These are phyloP conservation scores for Phytopythium delawarense DNA, from an alignment of 352 stramenopile species.

Conservation along the genomic window DNA sequence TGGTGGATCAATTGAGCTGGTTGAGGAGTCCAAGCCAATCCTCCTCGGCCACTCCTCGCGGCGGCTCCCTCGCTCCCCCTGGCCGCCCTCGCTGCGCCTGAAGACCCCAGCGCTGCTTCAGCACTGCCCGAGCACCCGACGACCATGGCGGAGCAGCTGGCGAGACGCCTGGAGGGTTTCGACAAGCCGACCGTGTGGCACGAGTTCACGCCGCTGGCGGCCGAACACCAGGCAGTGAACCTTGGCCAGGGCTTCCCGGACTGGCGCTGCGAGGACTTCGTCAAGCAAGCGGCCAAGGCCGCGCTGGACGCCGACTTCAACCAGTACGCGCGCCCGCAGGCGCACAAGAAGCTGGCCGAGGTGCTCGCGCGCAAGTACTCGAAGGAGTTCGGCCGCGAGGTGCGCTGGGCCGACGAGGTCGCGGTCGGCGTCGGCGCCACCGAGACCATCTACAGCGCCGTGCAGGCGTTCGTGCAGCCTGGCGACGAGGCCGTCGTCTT, in stretches of 20 bases:
- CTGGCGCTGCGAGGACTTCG: conserved; percentile 93
- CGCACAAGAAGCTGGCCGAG: conserved; percentile 75
- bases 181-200: conserved; percentile 82
- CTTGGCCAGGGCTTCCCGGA: conserved; percentile 92
- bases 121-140: background rate
- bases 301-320: conserved; percentile 92
- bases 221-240: conserved; percentile 89
- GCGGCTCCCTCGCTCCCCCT: background rate
- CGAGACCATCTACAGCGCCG: conserved; percentile 93
- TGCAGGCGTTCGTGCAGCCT: conserved; percentile 91
- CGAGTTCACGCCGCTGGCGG: conserved; percentile 87
- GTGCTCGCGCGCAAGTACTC: conserved; percentile 91
- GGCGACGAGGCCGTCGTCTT: conserved; percentile 96
- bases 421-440: conserved; percentile 93
- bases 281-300: conserved; percentile 91
- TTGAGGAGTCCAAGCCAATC: background rate
- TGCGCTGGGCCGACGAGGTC: conserved; percentile 91
- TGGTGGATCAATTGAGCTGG: background rate
- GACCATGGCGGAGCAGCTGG: conserved; percentile 61
- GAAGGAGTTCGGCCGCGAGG: conserved; percentile 73
- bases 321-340: conserved; percentile 92
- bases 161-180: conserved; percentile 61
- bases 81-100: background rate
- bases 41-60: background rate
- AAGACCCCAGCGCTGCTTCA: background rate